These are phyloP conservation scores for Hypholoma sublateritium DNA, from an alignment of 768 basidiomycete species.

Conservation along the genomic window DNA sequence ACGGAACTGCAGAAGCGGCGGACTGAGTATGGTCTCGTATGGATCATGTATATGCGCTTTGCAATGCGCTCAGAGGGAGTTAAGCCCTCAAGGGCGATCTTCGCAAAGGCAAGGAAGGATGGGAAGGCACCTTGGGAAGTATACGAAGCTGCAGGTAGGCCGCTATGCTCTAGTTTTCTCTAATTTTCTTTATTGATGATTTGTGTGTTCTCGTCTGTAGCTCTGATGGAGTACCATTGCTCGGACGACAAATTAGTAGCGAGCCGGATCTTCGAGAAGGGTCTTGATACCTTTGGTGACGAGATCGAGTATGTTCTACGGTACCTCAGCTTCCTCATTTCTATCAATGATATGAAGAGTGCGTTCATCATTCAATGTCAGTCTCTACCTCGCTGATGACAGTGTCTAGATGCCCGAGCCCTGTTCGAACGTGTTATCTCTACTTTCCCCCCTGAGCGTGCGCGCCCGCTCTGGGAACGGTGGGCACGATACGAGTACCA, in stretches of 20 bases:
- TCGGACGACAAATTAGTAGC: constrained; percentile 77
- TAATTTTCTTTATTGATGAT: background rate
- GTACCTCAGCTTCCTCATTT: constrained; percentile 91
- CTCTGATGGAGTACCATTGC: constrained; percentile 94
- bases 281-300: constrained; percentile 78
- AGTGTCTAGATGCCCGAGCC: constrained; percentile 81
- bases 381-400: constrained; percentile 9
- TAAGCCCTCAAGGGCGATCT: constrained; percentile 73
- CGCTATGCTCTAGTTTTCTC: background rate
- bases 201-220: constrained; percentile 36
- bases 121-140: constrained; percentile 87
- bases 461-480: constrained; percentile 89
- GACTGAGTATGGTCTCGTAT: constrained; percentile 75
- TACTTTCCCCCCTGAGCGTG: constrained; percentile 75
- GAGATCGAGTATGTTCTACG: constrained; percentile 85
- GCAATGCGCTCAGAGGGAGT: constrained; percentile 85
- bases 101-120: constrained; percentile 77
- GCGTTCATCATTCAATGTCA: constrained; percentile 26
- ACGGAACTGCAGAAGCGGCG: constrained; percentile 59
- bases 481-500: constrained; percentile 97
- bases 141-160: constrained; percentile 84
- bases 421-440: constrained; percentile 88
- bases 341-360: constrained; percentile 96
- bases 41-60: constrained; percentile 93
- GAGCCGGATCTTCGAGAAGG: constrained; percentile 91